A percentile compares a stretch with the other conserved stretches of the same genome.
Evolutionary conservation across 2,329 filamentous ascomycete genomes (phyloP).

Genomic region (Rhexocercosporidium sp.): DNA sequence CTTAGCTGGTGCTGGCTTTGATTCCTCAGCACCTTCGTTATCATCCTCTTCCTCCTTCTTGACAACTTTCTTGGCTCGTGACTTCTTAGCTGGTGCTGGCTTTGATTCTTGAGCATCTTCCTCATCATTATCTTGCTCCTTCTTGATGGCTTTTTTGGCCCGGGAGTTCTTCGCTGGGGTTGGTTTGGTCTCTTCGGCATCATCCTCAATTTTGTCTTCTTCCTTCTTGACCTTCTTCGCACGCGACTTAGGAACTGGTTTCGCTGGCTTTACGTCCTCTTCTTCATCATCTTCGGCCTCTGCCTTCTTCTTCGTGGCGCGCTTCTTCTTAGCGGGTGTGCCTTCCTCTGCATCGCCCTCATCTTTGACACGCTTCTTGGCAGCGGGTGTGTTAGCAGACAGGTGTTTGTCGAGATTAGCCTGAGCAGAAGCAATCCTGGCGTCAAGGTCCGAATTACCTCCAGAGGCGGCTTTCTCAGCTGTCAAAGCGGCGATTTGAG

Average conservation of each 20-base stretch:
- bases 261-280: conserved; percentile 21
- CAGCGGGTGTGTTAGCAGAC: conserved; percentile 12
- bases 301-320: conserved; percentile 35
- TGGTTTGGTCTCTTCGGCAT: background rate
- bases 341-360: conserved; percentile 22
- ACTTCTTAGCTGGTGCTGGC: conserved; percentile 35
- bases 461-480: conserved; percentile 22
- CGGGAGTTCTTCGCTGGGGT: conserved; percentile 20
- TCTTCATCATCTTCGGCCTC: conserved; percentile 32
- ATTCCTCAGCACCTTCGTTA: too few species aligned
- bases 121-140: conserved; percentile 32
- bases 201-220: conserved; percentile 8
- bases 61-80: conserved; percentile 45
- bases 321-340: conserved; percentile 48
- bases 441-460: conserved; percentile 15
- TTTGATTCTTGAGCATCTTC: conserved; percentile 37
- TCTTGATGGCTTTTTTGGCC: conserved; percentile 44
- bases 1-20: background rate
- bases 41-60: conserved; percentile 32
- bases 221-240: conserved; percentile 37
- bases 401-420: conserved; percentile 19
- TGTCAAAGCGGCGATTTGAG: conserved; percentile 19
- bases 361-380: conserved; percentile 29
- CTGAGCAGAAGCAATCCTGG: conserved; percentile 1
- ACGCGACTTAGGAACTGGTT: conserved; percentile 32